A percentile compares a stretch with the other conserved stretches of the same genome.
Conservation (phyloP, 495 filamentous ascomycete genomes). For the Podospora tetraspora region DNA sequence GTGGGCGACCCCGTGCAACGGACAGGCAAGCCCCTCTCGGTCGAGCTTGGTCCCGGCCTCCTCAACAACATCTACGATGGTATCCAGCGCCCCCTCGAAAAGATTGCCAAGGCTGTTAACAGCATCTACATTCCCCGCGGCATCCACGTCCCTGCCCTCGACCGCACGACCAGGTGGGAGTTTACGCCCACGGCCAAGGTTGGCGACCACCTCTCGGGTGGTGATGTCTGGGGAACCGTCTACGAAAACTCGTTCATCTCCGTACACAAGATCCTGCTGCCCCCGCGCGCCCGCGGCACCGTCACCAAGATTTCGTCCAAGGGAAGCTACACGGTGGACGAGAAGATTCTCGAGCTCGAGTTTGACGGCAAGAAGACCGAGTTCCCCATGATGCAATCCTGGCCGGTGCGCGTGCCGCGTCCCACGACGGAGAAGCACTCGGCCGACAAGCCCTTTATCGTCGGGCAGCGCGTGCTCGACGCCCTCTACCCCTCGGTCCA, state of each 20-base stretch:
- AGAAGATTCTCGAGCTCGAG: slow-evolving; percentile 93
- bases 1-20: slow-evolving; percentile 89
- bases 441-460: slow-evolving; percentile 82
- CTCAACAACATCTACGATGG: slow-evolving; percentile 99
- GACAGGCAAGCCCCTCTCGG: slow-evolving; percentile 91
- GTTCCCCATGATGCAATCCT: slow-evolving; percentile 95
- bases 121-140: slow-evolving; percentile 97
- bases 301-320: slow-evolving; percentile 85
- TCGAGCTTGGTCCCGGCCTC: slow-evolving; percentile 93
- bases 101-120: slow-evolving; percentile 67
- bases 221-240: slow-evolving; percentile 89
- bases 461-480: slow-evolving; percentile 94
- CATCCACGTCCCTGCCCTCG: slow-evolving; percentile 80
- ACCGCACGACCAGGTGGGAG: slow-evolving; percentile 89
- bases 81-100: slow-evolving; percentile 89
- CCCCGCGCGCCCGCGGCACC: slow-evolving; percentile 81
- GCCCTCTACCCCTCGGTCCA: slow-evolving; percentile 97
- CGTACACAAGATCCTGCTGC: slow-evolving; percentile 93
- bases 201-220: slow-evolving; percentile 93
- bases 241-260: slow-evolving; percentile 94
- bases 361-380: slow-evolving; percentile 94
- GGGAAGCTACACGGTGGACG: slow-evolving; percentile 88
- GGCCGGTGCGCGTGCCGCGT: slow-evolving; percentile 96
- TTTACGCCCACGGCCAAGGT: slow-evolving; percentile 88
- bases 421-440: slow-evolving; percentile 85